Evolutionary conservation across 2,329 filamentous ascomycete species (phyloP).

Genomic region (Harringtonia aguacate): DNA sequence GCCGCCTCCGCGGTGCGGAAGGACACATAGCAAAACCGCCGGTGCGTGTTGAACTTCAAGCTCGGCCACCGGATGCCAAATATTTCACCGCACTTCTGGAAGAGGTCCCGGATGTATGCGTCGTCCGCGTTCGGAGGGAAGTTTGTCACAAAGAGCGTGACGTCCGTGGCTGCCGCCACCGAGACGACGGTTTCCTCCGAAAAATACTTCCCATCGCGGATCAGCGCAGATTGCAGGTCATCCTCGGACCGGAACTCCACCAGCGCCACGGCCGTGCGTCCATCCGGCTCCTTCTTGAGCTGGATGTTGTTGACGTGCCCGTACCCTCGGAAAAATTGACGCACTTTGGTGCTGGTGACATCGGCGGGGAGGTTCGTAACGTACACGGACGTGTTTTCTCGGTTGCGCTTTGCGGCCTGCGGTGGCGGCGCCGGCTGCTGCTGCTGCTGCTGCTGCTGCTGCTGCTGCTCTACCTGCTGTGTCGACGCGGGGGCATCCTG

Average conservation of each 20-base stretch:
- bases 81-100: slow-evolving; percentile 68
- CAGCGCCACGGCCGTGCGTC: slow-evolving; percentile 56
- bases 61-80: slow-evolving; percentile 83
- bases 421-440: slow-evolving; percentile 11
- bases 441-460: slow-evolving; percentile 13
- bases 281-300: slow-evolving; percentile 50
- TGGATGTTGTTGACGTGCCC: slow-evolving; percentile 73
- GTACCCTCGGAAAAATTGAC: slow-evolving; percentile 86
- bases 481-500: no score
- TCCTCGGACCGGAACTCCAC: slow-evolving; percentile 78
- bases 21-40: slow-evolving; percentile 94
- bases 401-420: slow-evolving; percentile 59
- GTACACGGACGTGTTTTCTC: slow-evolving; percentile 80
- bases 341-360: slow-evolving; percentile 60
- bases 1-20: slow-evolving; percentile 63
- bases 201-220: slow-evolving; percentile 72
- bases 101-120: slow-evolving; percentile 54
- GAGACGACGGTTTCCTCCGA: slow-evolving; percentile 61
- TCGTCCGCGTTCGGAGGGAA: slow-evolving; percentile 73
- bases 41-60: slow-evolving; percentile 76
- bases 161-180: slow-evolving; percentile 63
- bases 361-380: slow-evolving; percentile 65
- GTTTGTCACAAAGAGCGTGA: slow-evolving; percentile 85
- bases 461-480: neutral
- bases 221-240: slow-evolving; percentile 70